These are phyloP conservation scores for Mediolabrus comicus DNA, from an alignment of 108 stramenopile genomes.

Conservation along the genomic window DNA sequence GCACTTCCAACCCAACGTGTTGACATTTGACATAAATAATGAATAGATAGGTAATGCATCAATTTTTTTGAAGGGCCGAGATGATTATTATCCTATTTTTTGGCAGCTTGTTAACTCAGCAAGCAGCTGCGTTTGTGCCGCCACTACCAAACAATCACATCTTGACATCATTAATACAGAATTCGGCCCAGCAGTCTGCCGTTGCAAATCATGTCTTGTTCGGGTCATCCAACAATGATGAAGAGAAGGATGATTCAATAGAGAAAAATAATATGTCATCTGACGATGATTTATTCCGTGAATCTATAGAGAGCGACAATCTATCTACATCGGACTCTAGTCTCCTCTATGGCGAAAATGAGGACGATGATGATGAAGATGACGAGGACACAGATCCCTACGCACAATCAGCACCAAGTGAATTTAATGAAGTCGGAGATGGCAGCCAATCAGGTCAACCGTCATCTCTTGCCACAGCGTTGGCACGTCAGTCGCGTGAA, in stretches of 20 bases:
- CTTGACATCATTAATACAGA: neutral
- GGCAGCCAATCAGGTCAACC: neutral
- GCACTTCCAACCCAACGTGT: too few relatives aligned
- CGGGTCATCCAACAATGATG: slow-evolving; percentile 2
- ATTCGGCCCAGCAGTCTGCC: neutral
- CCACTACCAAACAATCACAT: neutral
- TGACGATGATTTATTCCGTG: slow-evolving; percentile 30
- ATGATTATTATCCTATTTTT: neutral
- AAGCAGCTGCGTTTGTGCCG: neutral
- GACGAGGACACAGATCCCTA: slow-evolving; percentile 54
- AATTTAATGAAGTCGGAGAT: slow-evolving; percentile 44
- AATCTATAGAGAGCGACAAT: neutral
- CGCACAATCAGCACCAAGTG: slow-evolving; percentile 46
- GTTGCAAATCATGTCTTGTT: slow-evolving; percentile 1
- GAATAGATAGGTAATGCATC: too few relatives aligned
- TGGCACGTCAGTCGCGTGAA: slow-evolving; percentile 12
- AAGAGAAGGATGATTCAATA: slow-evolving; percentile 5
- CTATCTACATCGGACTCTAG: slow-evolving; percentile 11
- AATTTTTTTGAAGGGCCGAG: neutral
- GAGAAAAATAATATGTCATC: slow-evolving; percentile 16
- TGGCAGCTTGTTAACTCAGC: neutral
- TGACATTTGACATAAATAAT: too few relatives aligned
- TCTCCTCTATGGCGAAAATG: slow-evolving; percentile 34
- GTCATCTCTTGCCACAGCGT: slow-evolving; percentile 20
- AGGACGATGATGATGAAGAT: slow-evolving; percentile 60